Evolutionary conservation across 345 rosid genomes (phyloP).

Genomic region (Alliaria petiolata): DNA sequence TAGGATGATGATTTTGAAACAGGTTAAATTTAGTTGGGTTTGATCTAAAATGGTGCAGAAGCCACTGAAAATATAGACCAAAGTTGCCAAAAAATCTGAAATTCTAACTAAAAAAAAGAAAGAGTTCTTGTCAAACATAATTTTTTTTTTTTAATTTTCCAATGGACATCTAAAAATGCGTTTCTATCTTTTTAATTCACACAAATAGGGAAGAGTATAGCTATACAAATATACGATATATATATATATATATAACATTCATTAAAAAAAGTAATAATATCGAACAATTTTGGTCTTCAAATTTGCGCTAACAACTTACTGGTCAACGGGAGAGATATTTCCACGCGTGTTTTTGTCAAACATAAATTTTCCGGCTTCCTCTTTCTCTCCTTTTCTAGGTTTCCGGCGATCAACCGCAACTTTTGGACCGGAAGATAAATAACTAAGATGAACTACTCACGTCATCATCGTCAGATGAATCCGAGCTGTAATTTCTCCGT

Average conservation of each 20-base stretch:
- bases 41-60: too few species aligned
- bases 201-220: too few species aligned
- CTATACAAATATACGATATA: conserved; percentile 1
- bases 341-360: neutral
- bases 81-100: neutral
- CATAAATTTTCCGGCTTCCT: neutral
- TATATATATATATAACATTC: neutral
- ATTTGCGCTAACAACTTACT: conserved; percentile 5
- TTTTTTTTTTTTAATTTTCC: neutral
- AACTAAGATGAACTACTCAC: neutral
- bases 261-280: neutral
- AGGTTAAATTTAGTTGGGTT: too few species aligned
- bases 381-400: neutral
- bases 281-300: neutral
- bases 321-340: neutral
- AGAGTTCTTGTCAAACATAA: neutral
- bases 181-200: too few species aligned
- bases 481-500: conserved; percentile 44
- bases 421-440: neutral
- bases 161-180: conserved; percentile 4
- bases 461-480: conserved; percentile 46
- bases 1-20: too few species aligned
- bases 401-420: neutral
- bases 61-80: too few species aligned
- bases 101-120: neutral